phyloP scores from a whole-genome alignment of 495 filamentous ascomycete genomes.

The Terfezia boudieri region DNA sequence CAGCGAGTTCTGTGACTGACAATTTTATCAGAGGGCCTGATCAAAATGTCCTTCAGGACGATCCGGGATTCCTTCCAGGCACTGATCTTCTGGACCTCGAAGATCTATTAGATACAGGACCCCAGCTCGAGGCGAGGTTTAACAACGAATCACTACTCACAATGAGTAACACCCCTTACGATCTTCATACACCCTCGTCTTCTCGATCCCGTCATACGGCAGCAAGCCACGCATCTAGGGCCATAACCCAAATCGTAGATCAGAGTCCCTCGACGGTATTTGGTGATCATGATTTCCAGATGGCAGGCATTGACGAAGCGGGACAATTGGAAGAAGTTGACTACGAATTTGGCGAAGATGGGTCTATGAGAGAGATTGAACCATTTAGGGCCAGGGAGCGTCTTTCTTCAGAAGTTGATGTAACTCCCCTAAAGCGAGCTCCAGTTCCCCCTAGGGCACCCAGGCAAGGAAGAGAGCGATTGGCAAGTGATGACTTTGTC shows the following conservation, averaged over 20 bases:
- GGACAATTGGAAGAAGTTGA: conserved; percentile 10
- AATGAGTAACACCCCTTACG: too few relatives aligned
- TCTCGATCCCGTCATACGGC: too few relatives aligned
- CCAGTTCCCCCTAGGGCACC: not conserved
- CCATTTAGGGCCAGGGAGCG: too few relatives aligned
- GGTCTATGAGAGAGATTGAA: conserved; percentile 12
- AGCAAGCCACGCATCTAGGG: too few relatives aligned
- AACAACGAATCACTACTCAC: too few relatives aligned
- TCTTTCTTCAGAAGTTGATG: too few relatives aligned
- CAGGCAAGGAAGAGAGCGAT: not conserved
- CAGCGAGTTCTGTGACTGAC: not conserved
- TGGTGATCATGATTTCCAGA: too few relatives aligned
- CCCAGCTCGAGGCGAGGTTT: too few relatives aligned
- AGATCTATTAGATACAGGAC: not conserved
- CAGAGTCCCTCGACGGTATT: too few relatives aligned
- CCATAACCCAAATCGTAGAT: too few relatives aligned
- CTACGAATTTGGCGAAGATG: conserved; percentile 20
- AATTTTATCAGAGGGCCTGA: conserved; percentile 20
- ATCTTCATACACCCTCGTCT: too few relatives aligned
- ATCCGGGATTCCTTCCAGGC: conserved; percentile 67
- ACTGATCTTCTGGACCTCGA: not conserved
- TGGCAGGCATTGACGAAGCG: conserved; percentile 10
- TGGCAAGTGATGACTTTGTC: not conserved
- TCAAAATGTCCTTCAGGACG: conserved; percentile 57
- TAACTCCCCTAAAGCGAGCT: too few relatives aligned